Percentiles rank a stretch among this genome's conserved stretches.
These are phyloP conservation scores for Sphaerulina musiva DNA, from an alignment of 2,329 filamentous ascomycete genomes.

Conservation along the genomic window DNA sequence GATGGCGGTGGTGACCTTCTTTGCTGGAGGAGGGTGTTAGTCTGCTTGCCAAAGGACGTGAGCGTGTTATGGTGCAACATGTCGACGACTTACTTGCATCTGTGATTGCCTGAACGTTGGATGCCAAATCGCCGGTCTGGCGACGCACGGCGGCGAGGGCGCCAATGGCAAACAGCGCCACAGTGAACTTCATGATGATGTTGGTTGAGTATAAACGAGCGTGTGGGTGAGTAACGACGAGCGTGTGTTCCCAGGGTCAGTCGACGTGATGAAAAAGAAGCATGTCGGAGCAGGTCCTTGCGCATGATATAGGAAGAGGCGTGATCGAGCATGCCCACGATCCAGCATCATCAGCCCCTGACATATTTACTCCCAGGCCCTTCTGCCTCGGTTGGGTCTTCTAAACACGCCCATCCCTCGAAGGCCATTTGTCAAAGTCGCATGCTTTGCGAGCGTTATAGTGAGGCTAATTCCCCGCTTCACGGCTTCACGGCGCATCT, in stretches of 20 bases:
- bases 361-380: neutral
- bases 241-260: constrained; percentile 2
- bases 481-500: neutral
- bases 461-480: constrained; percentile 4
- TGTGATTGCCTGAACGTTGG: constrained; percentile 3
- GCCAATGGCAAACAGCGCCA: constrained; percentile 11
- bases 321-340: neutral
- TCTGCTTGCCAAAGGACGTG: neutral
- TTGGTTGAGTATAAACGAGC: neutral
- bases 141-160: constrained; percentile 10
- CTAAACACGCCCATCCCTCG: neutral
- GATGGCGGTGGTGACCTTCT: constrained; percentile 5
- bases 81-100: neutral
- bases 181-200: constrained; percentile 10
- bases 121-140: constrained; percentile 5
- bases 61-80: neutral
- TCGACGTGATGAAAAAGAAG: neutral
- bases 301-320: constrained; percentile 1
- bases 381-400: neutral
- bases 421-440: constrained; percentile 2
- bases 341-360: neutral
- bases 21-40: neutral
- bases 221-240: neutral
- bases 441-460: constrained; percentile 1
- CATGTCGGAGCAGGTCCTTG: neutral